Base-by-base conservation (phyloP, 257 asterid species). In the Asclepias syriaca region DNA sequence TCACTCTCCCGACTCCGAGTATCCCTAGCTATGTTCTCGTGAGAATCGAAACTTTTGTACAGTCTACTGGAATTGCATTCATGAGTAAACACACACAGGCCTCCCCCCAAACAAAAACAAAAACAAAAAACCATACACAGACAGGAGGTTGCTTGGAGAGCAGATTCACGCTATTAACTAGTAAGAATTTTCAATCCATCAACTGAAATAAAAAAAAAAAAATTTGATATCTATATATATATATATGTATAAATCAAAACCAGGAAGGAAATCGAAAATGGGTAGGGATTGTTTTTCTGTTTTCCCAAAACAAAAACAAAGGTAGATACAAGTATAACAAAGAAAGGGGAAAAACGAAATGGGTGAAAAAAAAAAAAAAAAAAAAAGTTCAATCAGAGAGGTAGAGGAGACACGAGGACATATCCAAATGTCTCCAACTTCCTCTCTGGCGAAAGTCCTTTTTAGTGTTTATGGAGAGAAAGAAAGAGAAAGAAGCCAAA, bases 351-450 rank as follows among this genome's bases (percentile, higher is more conserved):
- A 34, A 34, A 8, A 1, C 19, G n/a, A 22, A 16, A 45, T 37
- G 24, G 50, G 32, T 43, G 48, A 58, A 65, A 54, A 57, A 18
- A 65, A 77, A 51, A 2, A 56, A 14, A 0, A 24, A 24, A 24
- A 24, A 24, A 24, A 24, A 24, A 24, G n/a, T n/a, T 46, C 34
- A 72, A 66, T 59, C 21, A 81, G 91, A 89, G 96, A 89, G 97
- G 93, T 39, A 85, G 93, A 86, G 84, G 91, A 89, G 97, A 89
- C 97, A 89, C 87, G 72, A 87, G 97, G 91, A 85, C 89, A 53
- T 81, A 83, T 86, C 90, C 93, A 87, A 91, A 85, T 86, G 93
- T 89, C 89, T 85, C 87, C 81, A 82, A 71, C 86, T 88, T 80
- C 96, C 92, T 86, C 97, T 87, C 94, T 54, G 45, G 77, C 49